Conservation (phyloP, 495 filamentous ascomycete species). For the Penicillium coprophilum region DNA sequence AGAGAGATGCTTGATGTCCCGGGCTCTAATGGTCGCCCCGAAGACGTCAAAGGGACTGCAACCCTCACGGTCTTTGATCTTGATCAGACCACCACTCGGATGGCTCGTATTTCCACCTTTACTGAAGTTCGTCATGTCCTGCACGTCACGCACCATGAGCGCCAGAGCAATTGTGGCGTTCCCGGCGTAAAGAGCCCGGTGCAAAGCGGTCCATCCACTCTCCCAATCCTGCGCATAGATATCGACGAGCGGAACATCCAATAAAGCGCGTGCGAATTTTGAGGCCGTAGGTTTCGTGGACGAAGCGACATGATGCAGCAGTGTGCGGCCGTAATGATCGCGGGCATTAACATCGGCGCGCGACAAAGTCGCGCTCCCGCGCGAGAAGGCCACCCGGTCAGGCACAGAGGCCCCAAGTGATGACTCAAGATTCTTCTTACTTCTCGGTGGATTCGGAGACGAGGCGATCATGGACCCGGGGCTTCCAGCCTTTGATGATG, state of each 20-base stretch:
- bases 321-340: slow-evolving; percentile 71
- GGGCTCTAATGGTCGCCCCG: slow-evolving; percentile 71
- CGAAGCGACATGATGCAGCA: slow-evolving; percentile 84
- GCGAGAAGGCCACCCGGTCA: slow-evolving; percentile 26
- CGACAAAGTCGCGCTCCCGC: slow-evolving; percentile 44
- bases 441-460: slow-evolving; percentile 48
- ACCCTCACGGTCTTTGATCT: slow-evolving; percentile 93
- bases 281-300: slow-evolving; percentile 65
- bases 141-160: slow-evolving; percentile 72
- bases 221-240: slow-evolving; percentile 83
- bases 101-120: slow-evolving; percentile 48
- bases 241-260: slow-evolving; percentile 81
- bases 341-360: slow-evolving; percentile 77
- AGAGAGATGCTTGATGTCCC: slow-evolving; percentile 42
- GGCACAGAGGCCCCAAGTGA: slow-evolving; percentile 31
- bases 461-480: slow-evolving; percentile 46
- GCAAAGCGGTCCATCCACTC: slow-evolving; percentile 93
- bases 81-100: slow-evolving; percentile 67
- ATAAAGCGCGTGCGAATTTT: slow-evolving; percentile 71
- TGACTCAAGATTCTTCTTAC: slow-evolving; percentile 34
- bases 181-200: slow-evolving; percentile 88
- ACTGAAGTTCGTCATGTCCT: slow-evolving; percentile 57
- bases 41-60: slow-evolving; percentile 94
- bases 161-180: slow-evolving; percentile 83
- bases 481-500: slow-evolving; percentile 46